Evolutionary conservation across 129 eudicot genomes (phyloP).

Genomic region (Flaveria trinervia): DNA sequence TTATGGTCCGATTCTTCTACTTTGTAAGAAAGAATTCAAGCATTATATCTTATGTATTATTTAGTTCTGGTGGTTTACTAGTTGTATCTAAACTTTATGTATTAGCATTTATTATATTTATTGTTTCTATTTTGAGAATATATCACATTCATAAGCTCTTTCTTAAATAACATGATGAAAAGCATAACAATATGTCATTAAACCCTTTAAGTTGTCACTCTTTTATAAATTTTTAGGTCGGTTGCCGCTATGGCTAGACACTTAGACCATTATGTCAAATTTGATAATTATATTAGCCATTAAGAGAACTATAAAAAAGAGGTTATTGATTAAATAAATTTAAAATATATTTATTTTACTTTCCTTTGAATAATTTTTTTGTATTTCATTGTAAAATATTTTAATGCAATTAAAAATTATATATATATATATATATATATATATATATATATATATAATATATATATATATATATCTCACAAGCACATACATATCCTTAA

Average conservation of each 20-base stretch:
- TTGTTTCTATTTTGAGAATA: neutral
- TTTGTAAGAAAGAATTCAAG: neutral
- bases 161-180: neutral
- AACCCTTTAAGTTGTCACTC: neutral
- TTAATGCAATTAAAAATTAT: too few relatives aligned
- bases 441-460: too few relatives aligned
- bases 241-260: too few relatives aligned
- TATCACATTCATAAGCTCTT: neutral
- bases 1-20: neutral
- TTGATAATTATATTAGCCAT: neutral
- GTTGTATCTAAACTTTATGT: neutral
- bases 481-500: neutral
- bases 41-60: neutral
- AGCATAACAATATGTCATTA: too few relatives aligned
- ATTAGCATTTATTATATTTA: neutral
- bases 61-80: too few relatives aligned
- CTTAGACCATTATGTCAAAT: neutral
- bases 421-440: too few relatives aligned
- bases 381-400: neutral
- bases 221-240: too few relatives aligned
- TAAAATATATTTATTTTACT: neutral
- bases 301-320: neutral
- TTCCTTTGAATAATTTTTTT: neutral
- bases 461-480: neutral
- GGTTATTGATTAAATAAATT: neutral